Percentiles rank a stretch among this genome's conserved stretches.
Conservation (phyloP, 2,329 filamentous ascomycete species). For the Colletotrichum trifolii region DNA sequence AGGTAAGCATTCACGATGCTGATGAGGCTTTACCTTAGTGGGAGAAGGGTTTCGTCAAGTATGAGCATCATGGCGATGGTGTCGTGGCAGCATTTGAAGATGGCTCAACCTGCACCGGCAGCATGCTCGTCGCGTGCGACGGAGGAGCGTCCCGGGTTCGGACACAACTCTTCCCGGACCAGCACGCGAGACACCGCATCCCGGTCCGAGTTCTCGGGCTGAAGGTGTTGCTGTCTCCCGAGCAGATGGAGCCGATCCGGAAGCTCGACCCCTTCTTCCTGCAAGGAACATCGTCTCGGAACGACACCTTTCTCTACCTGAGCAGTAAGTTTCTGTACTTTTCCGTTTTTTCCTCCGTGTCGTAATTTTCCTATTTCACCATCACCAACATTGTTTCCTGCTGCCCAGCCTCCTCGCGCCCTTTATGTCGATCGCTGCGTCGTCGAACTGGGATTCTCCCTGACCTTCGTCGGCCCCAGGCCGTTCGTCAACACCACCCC, state of each 20-base stretch:
- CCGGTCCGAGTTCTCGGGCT: conserved; percentile 62
- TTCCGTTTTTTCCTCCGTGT: not conserved
- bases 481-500: not conserved
- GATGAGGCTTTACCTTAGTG: conserved; percentile 45
- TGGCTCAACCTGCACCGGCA: conserved; percentile 52
- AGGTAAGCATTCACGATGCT: not conserved
- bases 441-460: conserved; percentile 6
- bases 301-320: conserved; percentile 64
- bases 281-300: conserved; percentile 63
- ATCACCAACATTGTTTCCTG: no score
- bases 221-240: conserved; percentile 52
- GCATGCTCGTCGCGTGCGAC: conserved; percentile 62
- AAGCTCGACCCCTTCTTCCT: conserved; percentile 65
- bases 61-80: conserved; percentile 40
- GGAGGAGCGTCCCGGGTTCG: conserved; percentile 59
- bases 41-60: conserved; percentile 48
- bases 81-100: conserved; percentile 60
- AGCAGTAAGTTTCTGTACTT: conserved; percentile 51
- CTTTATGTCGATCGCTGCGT: not conserved
- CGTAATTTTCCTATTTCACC: not conserved
- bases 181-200: conserved; percentile 50
- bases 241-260: conserved; percentile 54
- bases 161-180: conserved; percentile 47
- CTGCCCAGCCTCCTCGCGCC: no score
- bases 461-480: not conserved